Evolutionary conservation across 2,329 filamentous ascomycete species (phyloP).

Genomic region (Gliomastix tumulicola): DNA sequence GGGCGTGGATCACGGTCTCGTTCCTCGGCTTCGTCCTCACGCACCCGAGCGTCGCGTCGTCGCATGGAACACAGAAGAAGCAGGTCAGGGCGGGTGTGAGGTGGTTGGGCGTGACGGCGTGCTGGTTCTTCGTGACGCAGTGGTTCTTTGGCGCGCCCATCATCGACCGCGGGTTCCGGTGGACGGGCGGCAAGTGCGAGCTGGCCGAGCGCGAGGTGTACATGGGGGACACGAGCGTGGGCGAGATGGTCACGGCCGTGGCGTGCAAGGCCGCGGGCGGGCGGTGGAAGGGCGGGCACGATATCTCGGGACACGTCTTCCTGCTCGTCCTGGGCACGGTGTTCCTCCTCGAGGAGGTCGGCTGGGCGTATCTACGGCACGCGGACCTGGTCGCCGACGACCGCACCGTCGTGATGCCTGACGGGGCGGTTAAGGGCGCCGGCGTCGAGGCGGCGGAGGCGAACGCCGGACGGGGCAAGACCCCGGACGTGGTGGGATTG

Average conservation of each 20-base stretch:
- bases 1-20: slow-evolving; percentile 79
- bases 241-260: slow-evolving; percentile 59
- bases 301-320: slow-evolving; percentile 94
- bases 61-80: slow-evolving; percentile 21
- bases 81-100: slow-evolving; percentile 53
- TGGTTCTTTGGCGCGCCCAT: slow-evolving; percentile 93
- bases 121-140: slow-evolving; percentile 86
- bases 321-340: slow-evolving; percentile 78
- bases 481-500: slow-evolving; percentile 19
- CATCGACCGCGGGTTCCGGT: slow-evolving; percentile 83
- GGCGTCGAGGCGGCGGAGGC: slow-evolving; percentile 33
- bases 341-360: slow-evolving; percentile 75
- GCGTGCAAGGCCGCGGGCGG: slow-evolving; percentile 81
- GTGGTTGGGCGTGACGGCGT: slow-evolving; percentile 64
- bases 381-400: slow-evolving; percentile 44
- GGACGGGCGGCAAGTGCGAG: slow-evolving; percentile 82
- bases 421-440: slow-evolving; percentile 58
- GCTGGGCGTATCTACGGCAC: slow-evolving; percentile 46
- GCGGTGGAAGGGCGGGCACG: slow-evolving; percentile 85
- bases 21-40: slow-evolving; percentile 64
- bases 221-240: slow-evolving; percentile 36
- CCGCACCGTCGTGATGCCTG: slow-evolving; percentile 56
- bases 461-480: slow-evolving; percentile 10
- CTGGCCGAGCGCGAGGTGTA: slow-evolving; percentile 39
- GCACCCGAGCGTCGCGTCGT: slow-evolving; percentile 44